Evolutionary conservation across 768 basidiomycete genomes (phyloP), one percentile per base, ranked within the genome.

Genomic region (Tricholoma matsutake): DNA sequence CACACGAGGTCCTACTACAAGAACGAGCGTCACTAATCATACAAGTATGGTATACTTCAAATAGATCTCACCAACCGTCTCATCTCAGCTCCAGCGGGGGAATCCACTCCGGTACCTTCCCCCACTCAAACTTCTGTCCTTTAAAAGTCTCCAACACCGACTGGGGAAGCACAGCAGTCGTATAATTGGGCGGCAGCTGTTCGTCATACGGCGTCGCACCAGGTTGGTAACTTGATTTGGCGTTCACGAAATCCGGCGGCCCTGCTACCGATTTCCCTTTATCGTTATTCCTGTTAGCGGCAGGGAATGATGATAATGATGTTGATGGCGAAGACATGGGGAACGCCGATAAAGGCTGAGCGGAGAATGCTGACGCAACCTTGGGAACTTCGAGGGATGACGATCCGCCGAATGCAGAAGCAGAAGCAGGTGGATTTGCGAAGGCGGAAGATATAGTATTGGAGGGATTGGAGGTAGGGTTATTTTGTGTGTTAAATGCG

Each of bases 51-150:
- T n/a, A 53, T 10, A 31, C 8, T 16, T 32, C 28, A 52, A 31
- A 16, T 1, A 31, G 11, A 29, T 16, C 41, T 55, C 34, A 55
- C 39, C 55, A 55, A 51, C 34, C 13, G 34, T 20, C 45, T 74
- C 76, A 86, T 59, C 86, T 76, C 60, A 86, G 67, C 67, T 85
- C 83, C 57, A 82, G 65, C 8, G 89, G 91, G 39, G 90, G 91
- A 59, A 87, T 76, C 85, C 86, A 91, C 60, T 89, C 88, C 1
- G 90, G 90, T 52, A 92, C 79, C 61, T 81, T 81, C 53, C 69
- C 86, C 84, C 83, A 88, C 67, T 84, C 85, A 65, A 92, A 92
- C 72, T 73, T 83, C 57, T 76, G 73, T 18, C 72, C 72, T 63
- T 75, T 68, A 66, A 91, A 91, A 41, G 86, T 85, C 6, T 81